Evolutionary conservation across 192 early-diverging fungal genomes (phyloP).

Genomic region (Backusella morwellensis): DNA sequence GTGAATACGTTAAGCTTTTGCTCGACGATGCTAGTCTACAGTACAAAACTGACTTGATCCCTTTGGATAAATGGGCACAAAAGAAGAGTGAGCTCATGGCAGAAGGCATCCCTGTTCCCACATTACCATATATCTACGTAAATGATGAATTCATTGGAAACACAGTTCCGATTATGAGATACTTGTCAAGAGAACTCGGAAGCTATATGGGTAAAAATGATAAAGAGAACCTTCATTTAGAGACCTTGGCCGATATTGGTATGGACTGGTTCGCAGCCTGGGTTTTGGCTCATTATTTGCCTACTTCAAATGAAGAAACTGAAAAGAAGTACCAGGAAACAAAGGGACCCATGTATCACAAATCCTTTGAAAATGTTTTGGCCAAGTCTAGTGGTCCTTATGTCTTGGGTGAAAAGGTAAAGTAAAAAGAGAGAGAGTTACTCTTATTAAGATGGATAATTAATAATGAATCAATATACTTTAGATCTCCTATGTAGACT

Average conservation of each 20-base stretch:
- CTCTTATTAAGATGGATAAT: too few species aligned
- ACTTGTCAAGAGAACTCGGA: background rate
- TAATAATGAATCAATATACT: background rate
- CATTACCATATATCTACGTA: background rate
- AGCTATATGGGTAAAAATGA: background rate
- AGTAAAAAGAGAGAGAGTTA: background rate
- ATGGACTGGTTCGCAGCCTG: background rate
- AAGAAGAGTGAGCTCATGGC: background rate
- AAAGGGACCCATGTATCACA: background rate
- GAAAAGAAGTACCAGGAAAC: background rate
- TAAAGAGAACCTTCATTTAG: background rate
- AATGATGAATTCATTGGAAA: background rate
- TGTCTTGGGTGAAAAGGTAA: background rate
- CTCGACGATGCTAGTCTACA: background rate
- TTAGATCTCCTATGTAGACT: background rate
- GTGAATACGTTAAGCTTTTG: background rate
- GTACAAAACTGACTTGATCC: background rate
- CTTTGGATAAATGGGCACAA: background rate
- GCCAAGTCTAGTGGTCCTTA: background rate
- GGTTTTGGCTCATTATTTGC: background rate
- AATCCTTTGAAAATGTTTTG: background rate
- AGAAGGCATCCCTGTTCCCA: background rate
- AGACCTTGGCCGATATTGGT: background rate
- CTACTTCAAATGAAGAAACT: background rate
- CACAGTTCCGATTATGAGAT: background rate